Conservation (phyloP, 257 asterid species). For the Thymus quinquecostatus region DNA sequence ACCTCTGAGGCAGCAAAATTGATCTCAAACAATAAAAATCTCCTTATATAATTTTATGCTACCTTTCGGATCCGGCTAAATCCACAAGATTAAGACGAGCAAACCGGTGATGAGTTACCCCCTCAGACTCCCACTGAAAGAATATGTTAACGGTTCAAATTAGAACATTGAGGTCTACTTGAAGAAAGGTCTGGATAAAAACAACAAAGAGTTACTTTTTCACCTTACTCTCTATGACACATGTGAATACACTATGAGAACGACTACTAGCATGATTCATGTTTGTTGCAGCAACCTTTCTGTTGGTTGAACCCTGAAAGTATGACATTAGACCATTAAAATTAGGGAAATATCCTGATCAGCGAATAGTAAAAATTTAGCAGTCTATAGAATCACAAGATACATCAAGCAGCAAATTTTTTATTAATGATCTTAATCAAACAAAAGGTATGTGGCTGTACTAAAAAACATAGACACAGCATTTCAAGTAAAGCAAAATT, state of each 20-base stretch:
- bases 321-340: conserved; percentile 26
- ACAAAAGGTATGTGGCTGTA: background rate
- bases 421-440: conserved; percentile 13
- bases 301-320: conserved; percentile 87
- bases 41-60: conserved; percentile 18
- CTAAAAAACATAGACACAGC: background rate
- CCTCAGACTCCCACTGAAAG: conserved; percentile 85
- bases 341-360: conserved; percentile 51
- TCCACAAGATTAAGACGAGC: conserved; percentile 96
- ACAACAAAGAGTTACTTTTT: conserved; percentile 16
- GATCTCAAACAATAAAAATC: conserved; percentile 7
- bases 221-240: conserved; percentile 93
- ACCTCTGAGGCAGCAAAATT: conserved; percentile 4
- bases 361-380: background rate
- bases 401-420: background rate
- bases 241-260: conserved; percentile 97
- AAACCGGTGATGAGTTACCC: conserved; percentile 89
- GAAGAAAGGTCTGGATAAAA: conserved; percentile 12
- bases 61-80: conserved; percentile 99
- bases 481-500: background rate
- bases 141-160: conserved; percentile 15
- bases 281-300: conserved; percentile 98
- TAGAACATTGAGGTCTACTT: conserved; percentile 18
- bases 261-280: conserved; percentile 99
- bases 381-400: background rate